These are phyloP conservation scores for Talaromyces nanjingensis DNA, from an alignment of 495 filamentous ascomycete species.

Conservation along the genomic window DNA sequence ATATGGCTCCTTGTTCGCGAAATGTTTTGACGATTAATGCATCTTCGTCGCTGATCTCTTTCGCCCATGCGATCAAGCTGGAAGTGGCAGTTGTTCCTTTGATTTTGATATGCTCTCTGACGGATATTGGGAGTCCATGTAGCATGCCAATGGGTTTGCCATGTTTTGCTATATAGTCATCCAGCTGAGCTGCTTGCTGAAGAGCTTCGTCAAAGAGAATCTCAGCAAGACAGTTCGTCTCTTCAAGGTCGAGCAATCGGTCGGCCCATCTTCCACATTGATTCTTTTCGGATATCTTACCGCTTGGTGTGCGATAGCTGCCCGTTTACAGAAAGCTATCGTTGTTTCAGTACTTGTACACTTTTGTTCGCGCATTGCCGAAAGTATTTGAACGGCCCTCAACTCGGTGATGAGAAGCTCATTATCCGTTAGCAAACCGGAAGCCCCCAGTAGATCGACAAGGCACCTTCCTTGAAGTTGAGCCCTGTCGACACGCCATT, in stretches of 20 bases:
- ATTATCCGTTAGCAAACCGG: slow-evolving; percentile 41
- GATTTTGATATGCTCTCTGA: slow-evolving; percentile 64
- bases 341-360: slow-evolving; percentile 49
- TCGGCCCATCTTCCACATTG: background rate
- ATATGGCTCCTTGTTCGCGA: slow-evolving; percentile 36
- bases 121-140: slow-evolving; percentile 58
- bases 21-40: slow-evolving; percentile 1
- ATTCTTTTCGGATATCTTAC: slow-evolving; percentile 11
- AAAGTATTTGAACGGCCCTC: slow-evolving; percentile 45
- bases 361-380: slow-evolving; percentile 36
- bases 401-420: slow-evolving; percentile 56
- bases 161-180: slow-evolving; percentile 42
- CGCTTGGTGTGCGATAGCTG: slow-evolving; percentile 54
- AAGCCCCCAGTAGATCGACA: slow-evolving; percentile 38
- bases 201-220: slow-evolving; percentile 58
- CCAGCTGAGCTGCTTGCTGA: slow-evolving; percentile 49
- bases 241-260: background rate
- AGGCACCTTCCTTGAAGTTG: slow-evolving; percentile 27
- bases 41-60: slow-evolving; percentile 2
- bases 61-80: slow-evolving; percentile 31
- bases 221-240: slow-evolving; percentile 57
- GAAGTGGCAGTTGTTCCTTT: slow-evolving; percentile 33
- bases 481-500: slow-evolving; percentile 15
- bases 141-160: slow-evolving; percentile 51
- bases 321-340: slow-evolving; percentile 55